These are phyloP conservation scores for Astrocystis sublimbata DNA, from an alignment of 495 filamentous ascomycete species.

Conservation along the genomic window DNA sequence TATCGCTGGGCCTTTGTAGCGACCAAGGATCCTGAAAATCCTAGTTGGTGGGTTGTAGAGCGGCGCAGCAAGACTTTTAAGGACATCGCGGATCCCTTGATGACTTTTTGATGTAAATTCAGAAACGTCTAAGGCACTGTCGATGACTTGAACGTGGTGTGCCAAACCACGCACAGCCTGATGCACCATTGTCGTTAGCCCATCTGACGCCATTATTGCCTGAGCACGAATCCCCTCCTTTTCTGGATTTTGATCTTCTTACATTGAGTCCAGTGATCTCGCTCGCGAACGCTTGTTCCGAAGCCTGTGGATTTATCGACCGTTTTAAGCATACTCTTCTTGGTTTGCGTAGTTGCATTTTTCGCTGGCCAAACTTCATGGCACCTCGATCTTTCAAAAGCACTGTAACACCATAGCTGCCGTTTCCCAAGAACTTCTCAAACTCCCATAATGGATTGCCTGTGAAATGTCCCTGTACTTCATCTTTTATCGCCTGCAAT, in stretches of 20 bases:
- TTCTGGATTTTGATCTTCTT: background rate
- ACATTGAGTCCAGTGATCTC: background rate
- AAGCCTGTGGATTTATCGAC: background rate
- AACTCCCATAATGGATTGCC: conserved; percentile 8
- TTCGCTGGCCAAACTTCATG: background rate
- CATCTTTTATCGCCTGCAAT: background rate
- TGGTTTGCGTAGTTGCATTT: background rate
- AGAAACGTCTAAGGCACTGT: background rate
- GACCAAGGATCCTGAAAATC: background rate
- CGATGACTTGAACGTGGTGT: conserved; percentile 1
- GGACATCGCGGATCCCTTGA: background rate
- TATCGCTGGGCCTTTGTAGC: background rate
- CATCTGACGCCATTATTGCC: background rate
- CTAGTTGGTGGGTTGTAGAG: background rate
- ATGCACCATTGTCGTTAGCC: background rate
- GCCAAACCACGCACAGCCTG: background rate
- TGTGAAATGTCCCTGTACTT: background rate
- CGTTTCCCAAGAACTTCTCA: background rate
- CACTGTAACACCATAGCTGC: background rate
- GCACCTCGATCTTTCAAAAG: background rate
- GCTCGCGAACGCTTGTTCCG: background rate
- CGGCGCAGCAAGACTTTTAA: background rate
- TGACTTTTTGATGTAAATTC: background rate
- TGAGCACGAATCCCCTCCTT: background rate
- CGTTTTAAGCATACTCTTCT: conserved; percentile 1